Conservation (phyloP, 164 flowering plant species). For the Santalum album region DNA sequence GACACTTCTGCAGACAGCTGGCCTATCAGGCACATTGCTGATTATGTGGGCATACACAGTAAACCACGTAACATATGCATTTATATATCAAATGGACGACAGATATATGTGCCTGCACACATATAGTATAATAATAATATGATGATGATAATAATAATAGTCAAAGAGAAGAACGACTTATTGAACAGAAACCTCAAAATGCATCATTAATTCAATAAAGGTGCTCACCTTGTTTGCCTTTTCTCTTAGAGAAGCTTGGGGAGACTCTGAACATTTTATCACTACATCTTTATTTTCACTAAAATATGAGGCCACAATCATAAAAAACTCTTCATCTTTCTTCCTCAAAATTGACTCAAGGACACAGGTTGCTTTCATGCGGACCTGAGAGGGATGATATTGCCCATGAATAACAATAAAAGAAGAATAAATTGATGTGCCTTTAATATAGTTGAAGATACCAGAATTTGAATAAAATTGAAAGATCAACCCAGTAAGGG, state of each 20-base stretch:
- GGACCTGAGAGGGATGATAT: conserved; percentile 44
- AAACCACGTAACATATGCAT: no score
- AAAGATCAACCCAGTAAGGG: not conserved
- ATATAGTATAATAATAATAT: no score
- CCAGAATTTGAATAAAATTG: not conserved
- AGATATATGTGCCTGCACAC: no score
- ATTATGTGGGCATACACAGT: no score
- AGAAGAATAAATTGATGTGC: not conserved
- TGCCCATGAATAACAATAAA: not conserved
- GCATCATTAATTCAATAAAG: no score
- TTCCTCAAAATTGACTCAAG: conserved; percentile 87
- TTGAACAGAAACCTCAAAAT: no score
- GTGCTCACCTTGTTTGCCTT: conserved; percentile 64
- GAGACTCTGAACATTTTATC: conserved; percentile 74
- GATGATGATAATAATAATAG: no score
- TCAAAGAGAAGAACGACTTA: no score
- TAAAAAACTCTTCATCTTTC: conserved; percentile 59
- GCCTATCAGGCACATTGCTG: no score
- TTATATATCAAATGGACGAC: no score
- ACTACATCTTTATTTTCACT: conserved; percentile 59
- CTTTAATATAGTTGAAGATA: not conserved
- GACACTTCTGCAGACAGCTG: no score
- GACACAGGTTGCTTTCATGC: conserved; percentile 84
- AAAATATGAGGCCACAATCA: conserved; percentile 58
- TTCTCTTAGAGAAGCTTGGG: conserved; percentile 85